Conservation (phyloP, 2,329 filamentous ascomycete genomes). For the Rosellinia necatrix region DNA sequence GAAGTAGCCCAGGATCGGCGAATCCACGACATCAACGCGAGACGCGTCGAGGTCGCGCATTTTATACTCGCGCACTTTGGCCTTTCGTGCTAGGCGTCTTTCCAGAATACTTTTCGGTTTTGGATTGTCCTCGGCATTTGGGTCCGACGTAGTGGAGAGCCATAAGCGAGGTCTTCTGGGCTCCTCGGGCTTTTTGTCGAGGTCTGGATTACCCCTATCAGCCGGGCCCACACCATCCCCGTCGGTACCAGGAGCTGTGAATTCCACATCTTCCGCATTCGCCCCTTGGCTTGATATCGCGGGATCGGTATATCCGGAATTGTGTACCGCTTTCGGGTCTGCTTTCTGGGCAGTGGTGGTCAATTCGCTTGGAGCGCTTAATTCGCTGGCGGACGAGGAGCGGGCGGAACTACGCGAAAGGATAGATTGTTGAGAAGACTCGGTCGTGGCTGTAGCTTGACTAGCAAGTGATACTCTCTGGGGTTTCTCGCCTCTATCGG, state of each 20-base stretch:
- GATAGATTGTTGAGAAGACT: conserved; percentile 27
- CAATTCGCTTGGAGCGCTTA: conserved; percentile 13
- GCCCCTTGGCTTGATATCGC: background rate
- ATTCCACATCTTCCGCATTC: background rate
- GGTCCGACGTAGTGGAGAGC: conserved; percentile 3
- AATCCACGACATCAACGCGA: conserved; percentile 21
- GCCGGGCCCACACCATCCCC: background rate
- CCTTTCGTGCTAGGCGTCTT: conserved; percentile 32
- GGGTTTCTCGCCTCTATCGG: conserved; percentile 8
- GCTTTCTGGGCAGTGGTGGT: conserved; percentile 10
- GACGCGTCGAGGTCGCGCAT: conserved; percentile 33
- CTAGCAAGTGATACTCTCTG: conserved; percentile 26
- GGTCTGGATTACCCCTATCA: background rate
- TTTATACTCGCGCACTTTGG: conserved; percentile 33
- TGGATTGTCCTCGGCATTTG: background rate
- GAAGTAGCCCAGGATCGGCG: conserved; percentile 36
- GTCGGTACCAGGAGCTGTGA: background rate
- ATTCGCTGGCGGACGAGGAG: conserved; percentile 29
- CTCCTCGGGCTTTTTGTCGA: background rate
- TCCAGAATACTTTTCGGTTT: conserved; percentile 29
- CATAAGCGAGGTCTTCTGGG: background rate
- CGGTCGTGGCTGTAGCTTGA: conserved; percentile 24
- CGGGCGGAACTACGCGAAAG: conserved; percentile 22
- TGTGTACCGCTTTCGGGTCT: background rate
- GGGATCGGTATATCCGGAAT: background rate